Conservation (phyloP, 2,329 filamentous ascomycete genomes). For the Penicillium sp. region DNA sequence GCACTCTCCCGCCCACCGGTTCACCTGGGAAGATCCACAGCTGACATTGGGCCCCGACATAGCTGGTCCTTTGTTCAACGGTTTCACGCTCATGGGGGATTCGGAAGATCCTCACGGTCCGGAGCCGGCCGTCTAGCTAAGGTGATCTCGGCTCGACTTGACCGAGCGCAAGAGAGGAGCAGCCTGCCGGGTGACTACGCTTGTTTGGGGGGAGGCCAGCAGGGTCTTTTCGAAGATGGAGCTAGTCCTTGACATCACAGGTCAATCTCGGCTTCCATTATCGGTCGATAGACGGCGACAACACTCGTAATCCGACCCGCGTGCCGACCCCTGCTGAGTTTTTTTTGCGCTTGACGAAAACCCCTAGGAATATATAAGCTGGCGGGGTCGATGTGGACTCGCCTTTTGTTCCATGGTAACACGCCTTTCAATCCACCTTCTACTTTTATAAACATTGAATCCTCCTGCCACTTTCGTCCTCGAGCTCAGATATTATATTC, state of each 20-base stretch:
- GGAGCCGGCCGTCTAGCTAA: slow-evolving; percentile 24
- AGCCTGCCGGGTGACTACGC: neutral
- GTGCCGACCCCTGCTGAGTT: slow-evolving; percentile 6
- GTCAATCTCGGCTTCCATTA: slow-evolving; percentile 10
- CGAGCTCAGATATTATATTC: neutral
- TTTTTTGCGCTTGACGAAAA: slow-evolving; percentile 3
- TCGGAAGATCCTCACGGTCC: slow-evolving; percentile 1
- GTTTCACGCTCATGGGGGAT: slow-evolving; percentile 7
- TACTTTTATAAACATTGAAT: slow-evolving; percentile 1
- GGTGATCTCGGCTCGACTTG: slow-evolving; percentile 21
- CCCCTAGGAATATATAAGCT: slow-evolving; percentile 13
- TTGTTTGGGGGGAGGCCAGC: neutral
- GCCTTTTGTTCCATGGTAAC: slow-evolving; percentile 9
- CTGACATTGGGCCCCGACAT: neutral
- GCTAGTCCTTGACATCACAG: slow-evolving; percentile 17
- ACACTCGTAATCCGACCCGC: slow-evolving; percentile 12
- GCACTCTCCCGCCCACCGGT: neutral
- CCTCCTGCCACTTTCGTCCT: neutral
- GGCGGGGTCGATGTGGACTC: slow-evolving; percentile 1
- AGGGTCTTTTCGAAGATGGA: neutral
- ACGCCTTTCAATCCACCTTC: slow-evolving; percentile 2
- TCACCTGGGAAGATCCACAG: neutral
- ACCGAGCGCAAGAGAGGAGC: slow-evolving; percentile 9
- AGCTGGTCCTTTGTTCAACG: slow-evolving; percentile 3
- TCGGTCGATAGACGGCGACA: slow-evolving; percentile 8